Percentiles rank a stretch among this genome's conserved stretches.
Conservation (phyloP, 257 asterid species). For the Salvia hispanica region DNA sequence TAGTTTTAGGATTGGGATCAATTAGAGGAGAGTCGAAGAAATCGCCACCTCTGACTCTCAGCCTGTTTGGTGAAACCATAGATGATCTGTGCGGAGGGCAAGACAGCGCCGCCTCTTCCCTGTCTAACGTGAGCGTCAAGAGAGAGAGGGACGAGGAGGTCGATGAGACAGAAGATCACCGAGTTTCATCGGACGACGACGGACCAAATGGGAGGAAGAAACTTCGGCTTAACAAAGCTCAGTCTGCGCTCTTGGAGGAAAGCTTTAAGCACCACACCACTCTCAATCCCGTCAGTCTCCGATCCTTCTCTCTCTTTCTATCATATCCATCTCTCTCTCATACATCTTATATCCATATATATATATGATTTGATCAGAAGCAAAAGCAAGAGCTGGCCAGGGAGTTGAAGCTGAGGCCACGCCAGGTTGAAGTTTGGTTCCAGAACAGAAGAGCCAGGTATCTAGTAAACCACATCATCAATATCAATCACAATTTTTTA, state of each 20-base stretch:
- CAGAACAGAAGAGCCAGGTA: conserved; percentile 95
- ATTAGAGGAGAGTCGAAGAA: conserved; percentile 26
- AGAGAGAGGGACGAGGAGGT: conserved; percentile 63
- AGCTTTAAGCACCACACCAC: conserved; percentile 58
- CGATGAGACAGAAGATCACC: conserved; percentile 48
- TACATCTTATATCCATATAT: background rate
- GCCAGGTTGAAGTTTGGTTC: conserved; percentile 98
- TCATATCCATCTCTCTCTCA: background rate
- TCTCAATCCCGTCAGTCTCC: conserved; percentile 52
- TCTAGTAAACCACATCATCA: background rate
- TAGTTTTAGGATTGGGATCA: conserved; percentile 61
- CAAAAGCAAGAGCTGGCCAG: conserved; percentile 77
- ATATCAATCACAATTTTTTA: background rate
- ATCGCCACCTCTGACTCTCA: conserved; percentile 52
- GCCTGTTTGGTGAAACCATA: conserved; percentile 62
- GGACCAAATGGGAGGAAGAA: conserved; percentile 47
- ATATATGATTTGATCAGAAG: conserved; percentile 47
- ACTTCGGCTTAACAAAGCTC: conserved; percentile 48
- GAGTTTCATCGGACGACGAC: conserved; percentile 51
- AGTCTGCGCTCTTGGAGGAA: conserved; percentile 55
- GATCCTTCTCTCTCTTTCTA: conserved; percentile 10
- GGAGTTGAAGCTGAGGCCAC: conserved; percentile 69
- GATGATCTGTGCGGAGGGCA: conserved; percentile 15
- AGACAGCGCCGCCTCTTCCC: conserved; percentile 73
- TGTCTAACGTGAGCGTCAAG: conserved; percentile 74